Conservation (phyloP, 2,329 filamentous ascomycete species). For the Ophiocordyceps camponoti-saundersi region DNA sequence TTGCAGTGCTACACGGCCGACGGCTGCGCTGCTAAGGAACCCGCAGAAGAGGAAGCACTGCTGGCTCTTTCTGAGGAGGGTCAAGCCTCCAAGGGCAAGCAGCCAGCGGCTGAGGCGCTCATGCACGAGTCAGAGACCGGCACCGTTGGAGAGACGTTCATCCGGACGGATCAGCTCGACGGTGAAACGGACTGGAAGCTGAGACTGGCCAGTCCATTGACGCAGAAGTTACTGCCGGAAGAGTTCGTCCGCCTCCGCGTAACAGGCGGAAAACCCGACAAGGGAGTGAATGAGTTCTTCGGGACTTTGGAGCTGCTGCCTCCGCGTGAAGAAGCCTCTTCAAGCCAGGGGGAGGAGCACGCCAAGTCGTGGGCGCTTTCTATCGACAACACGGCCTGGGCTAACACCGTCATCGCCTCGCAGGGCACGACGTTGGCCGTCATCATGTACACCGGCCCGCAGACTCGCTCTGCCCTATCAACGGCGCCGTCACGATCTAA, state of each 20-base stretch:
- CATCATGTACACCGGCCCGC: conserved; percentile 84
- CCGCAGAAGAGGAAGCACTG: conserved; percentile 21
- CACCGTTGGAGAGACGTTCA: conserved; percentile 77
- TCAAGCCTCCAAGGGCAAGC: conserved; percentile 15
- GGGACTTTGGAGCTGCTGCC: conserved; percentile 69
- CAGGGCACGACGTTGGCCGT: conserved; percentile 78
- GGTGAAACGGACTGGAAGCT: conserved; percentile 99
- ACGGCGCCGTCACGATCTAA: conserved; percentile 87
- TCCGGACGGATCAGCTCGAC: conserved; percentile 90
- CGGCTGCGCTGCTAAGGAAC: conserved; percentile 15
- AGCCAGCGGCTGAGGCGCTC: conserved; percentile 11
- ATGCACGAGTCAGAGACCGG: conserved; percentile 16
- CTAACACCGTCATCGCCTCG: conserved; percentile 91
- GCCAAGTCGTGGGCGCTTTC: conserved; percentile 54
- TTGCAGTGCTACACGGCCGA: conserved; percentile 62
- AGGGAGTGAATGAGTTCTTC: conserved; percentile 84
- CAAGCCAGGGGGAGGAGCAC: conserved; percentile 20
- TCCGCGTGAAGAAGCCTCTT: conserved; percentile 27
- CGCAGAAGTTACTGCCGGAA: conserved; percentile 56
- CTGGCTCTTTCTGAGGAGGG: conserved; percentile 23
- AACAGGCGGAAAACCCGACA: conserved; percentile 79
- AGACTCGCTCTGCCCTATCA: conserved; percentile 85
- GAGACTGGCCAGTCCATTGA: conserved; percentile 69
- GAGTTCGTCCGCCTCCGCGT: conserved; percentile 57
- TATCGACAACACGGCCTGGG: conserved; percentile 98